Evolutionary conservation across 208 protist species (phyloP).

Genomic region (Crithidia acanthocephali): DNA sequence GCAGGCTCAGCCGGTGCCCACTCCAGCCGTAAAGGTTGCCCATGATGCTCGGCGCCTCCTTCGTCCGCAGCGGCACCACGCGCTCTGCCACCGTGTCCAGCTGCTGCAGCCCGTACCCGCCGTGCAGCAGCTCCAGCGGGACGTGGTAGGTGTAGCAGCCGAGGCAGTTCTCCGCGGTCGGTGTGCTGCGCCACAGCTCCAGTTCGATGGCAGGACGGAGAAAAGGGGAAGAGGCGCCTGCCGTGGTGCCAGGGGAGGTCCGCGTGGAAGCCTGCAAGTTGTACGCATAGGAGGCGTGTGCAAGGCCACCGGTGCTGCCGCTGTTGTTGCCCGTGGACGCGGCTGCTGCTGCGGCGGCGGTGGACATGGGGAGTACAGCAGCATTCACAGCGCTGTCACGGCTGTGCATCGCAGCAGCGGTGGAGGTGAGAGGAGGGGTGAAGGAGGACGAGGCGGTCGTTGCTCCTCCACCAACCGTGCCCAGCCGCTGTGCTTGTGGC

Average conservation of each 20-base stretch:
- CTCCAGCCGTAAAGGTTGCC: slow-evolving; percentile 33
- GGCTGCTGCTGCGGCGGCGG: neutral
- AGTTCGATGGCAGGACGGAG: slow-evolving; percentile 42
- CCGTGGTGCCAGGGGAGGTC: neutral
- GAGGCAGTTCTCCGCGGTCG: slow-evolving; percentile 43
- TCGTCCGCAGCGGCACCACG: slow-evolving; percentile 23
- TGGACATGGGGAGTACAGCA: slow-evolving; percentile 16
- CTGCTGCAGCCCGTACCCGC: slow-evolving; percentile 10
- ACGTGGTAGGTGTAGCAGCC: slow-evolving; percentile 47
- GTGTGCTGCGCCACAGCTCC: slow-evolving; percentile 64
- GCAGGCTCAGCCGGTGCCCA: slow-evolving; percentile 32
- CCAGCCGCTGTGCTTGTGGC: neutral
- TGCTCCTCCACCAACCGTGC: neutral
- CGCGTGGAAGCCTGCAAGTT: neutral
- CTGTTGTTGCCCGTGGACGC: too few species aligned
- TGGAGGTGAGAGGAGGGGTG: neutral
- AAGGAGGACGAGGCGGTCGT: neutral
- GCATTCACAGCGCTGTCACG: neutral
- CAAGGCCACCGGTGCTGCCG: neutral
- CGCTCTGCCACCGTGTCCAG: slow-evolving; percentile 26
- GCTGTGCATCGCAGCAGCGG: neutral
- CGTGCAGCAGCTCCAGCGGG: slow-evolving; percentile 35
- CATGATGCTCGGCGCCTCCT: slow-evolving; percentile 25
- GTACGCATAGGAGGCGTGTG: neutral
- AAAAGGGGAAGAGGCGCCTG: neutral